Conservation (phyloP, 108 stramenopile genomes). For the Aurantiochytrium sp. region DNA sequence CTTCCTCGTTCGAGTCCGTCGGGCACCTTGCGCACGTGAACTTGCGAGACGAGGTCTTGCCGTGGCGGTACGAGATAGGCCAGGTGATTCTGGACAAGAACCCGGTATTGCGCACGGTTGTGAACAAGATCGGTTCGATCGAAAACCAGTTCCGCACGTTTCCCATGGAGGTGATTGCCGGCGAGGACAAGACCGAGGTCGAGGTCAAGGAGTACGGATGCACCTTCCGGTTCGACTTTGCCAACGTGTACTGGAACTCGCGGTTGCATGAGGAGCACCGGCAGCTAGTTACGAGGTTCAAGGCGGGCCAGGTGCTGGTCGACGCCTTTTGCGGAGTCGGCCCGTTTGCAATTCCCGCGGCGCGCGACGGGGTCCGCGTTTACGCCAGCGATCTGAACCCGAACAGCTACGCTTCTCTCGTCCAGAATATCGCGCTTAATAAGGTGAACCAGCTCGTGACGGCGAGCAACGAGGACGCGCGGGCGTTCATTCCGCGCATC, state of each 20-base stretch:
- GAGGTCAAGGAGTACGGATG: constrained; percentile 80
- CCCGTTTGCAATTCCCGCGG: constrained; percentile 89
- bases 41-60: constrained; percentile 73
- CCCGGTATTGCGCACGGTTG: constrained; percentile 72
- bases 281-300: constrained; percentile 71
- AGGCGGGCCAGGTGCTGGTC: constrained; percentile 64
- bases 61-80: constrained; percentile 83
- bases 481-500: constrained; percentile 71
- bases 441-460: constrained; percentile 58
- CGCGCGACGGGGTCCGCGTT: constrained; percentile 45
- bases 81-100: constrained; percentile 89
- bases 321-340: constrained; percentile 95
- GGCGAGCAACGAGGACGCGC: constrained; percentile 79
- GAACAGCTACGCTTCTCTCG: constrained; percentile 66
- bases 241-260: constrained; percentile 94
- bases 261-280: constrained; percentile 79
- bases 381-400: constrained; percentile 93
- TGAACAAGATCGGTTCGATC: constrained; percentile 88
- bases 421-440: constrained; percentile 71
- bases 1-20: constrained; percentile 82
- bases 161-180: constrained; percentile 89
- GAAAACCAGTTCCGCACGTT: constrained; percentile 87
- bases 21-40: constrained; percentile 95
- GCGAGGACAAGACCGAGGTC: constrained; percentile 64
- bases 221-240: constrained; percentile 81